Conservation (phyloP, 2,329 filamentous ascomycete species). For the Colletotrichum falcatum region DNA sequence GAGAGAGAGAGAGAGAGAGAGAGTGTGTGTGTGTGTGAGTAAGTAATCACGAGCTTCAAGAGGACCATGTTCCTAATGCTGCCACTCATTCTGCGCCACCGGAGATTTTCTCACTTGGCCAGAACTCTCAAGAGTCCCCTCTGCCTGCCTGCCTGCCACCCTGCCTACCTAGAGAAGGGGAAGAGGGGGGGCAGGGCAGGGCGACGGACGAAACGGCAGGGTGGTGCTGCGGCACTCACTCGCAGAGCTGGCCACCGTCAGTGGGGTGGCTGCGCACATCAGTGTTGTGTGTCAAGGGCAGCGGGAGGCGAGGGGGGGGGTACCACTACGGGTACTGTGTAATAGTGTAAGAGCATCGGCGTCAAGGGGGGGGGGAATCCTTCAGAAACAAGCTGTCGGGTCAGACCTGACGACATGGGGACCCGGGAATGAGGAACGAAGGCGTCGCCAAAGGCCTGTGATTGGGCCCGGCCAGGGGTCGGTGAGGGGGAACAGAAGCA, state of each 20-base stretch:
- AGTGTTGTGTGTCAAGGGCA: too few species aligned
- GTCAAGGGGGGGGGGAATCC: slow-evolving; percentile 34
- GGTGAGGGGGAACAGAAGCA: slow-evolving; percentile 13
- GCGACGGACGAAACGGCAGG: slow-evolving; percentile 8
- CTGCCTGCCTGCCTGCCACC: too few species aligned
- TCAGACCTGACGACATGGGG: slow-evolving; percentile 38
- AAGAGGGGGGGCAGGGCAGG: slow-evolving; percentile 10
- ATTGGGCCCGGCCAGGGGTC: slow-evolving; percentile 26
- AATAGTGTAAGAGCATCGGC: slow-evolving; percentile 12
- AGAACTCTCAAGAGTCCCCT: too few species aligned
- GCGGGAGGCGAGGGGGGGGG: neutral
- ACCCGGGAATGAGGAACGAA: slow-evolving; percentile 41
- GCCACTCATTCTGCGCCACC: neutral
- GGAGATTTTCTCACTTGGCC: too few species aligned
- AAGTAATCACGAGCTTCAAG: neutral
- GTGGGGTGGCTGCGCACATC: slow-evolving; percentile 34
- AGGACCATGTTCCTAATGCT: neutral
- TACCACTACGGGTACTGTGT: too few species aligned
- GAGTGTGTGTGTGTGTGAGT: neutral
- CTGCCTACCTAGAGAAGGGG: too few species aligned
- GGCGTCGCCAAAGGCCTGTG: slow-evolving; percentile 21
- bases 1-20: too few species aligned
- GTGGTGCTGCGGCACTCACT: slow-evolving; percentile 5
- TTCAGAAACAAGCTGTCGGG: slow-evolving; percentile 41
- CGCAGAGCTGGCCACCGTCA: slow-evolving; percentile 17